Conservation (phyloP, 129 eudicot genomes). For the Flaveria bidentis region DNA sequence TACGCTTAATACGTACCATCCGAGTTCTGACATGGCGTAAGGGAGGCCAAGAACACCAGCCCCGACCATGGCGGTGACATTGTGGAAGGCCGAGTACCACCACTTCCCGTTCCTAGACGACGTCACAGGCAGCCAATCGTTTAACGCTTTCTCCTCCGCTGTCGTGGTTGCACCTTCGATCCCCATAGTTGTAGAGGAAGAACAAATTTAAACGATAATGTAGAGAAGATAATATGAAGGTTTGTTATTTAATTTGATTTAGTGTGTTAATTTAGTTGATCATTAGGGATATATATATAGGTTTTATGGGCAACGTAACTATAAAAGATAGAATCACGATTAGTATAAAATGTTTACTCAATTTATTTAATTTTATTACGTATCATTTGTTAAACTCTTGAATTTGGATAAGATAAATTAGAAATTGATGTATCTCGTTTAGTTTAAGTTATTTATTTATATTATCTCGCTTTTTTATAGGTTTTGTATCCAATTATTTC, state of each 20-base stretch:
- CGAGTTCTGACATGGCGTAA: conserved; percentile 50
- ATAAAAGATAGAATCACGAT: neutral
- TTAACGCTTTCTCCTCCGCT: conserved; percentile 28
- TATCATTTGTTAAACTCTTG: neutral
- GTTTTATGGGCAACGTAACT: neutral
- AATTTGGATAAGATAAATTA: neutral
- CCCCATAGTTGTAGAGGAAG: conserved; percentile 7
- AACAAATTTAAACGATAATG: neutral
- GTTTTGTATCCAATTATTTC: no score
- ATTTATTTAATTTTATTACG: neutral
- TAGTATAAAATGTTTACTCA: no score
- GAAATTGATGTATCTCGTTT: neutral
- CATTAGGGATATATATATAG: neutral
- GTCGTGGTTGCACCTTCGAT: neutral
- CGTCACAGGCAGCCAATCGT: conserved; percentile 50
- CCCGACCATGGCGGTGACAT: conserved; percentile 53
- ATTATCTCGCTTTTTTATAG: no score
- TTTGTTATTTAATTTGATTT: neutral
- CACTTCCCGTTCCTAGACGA: conserved; percentile 40
- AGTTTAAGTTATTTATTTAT: no score
- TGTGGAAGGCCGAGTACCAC: conserved; percentile 52
- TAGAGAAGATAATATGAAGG: neutral
- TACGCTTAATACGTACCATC: conserved; percentile 32
- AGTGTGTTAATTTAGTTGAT: neutral
- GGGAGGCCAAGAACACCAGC: conserved; percentile 59